These are phyloP conservation scores for Stropharia rugosoannulata DNA, from an alignment of 768 basidiomycete genomes.

Conservation along the genomic window DNA sequence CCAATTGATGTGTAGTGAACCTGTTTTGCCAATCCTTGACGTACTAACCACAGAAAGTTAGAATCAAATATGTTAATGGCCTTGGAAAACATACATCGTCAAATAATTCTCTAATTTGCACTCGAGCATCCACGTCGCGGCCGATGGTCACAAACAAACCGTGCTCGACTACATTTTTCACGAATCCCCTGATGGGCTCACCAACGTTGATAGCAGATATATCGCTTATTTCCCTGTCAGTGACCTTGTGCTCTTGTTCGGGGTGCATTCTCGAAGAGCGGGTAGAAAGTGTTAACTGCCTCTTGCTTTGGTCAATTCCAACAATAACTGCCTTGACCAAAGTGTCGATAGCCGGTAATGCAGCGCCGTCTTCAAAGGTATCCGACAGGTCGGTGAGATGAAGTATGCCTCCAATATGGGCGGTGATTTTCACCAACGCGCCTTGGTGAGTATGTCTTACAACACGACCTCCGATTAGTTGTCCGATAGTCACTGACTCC, in stretches of 20 bases:
- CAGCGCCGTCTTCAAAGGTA: conserved; percentile 60
- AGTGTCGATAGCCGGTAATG: conserved; percentile 60
- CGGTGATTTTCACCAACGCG: conserved; percentile 72
- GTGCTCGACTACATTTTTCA: conserved; percentile 84
- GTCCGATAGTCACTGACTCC: conserved; percentile 68
- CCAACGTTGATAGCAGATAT: conserved; percentile 69
- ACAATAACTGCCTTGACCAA: conserved; percentile 73
- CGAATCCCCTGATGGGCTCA: conserved; percentile 79
- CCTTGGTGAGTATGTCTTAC: conserved; percentile 71
- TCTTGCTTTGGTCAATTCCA: conserved; percentile 61
- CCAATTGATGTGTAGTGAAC: conserved; percentile 79
- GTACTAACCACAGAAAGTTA: conserved; percentile 47
- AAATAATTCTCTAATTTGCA: conserved; percentile 92
- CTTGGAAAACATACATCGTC: conserved; percentile 56
- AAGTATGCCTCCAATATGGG: conserved; percentile 70
- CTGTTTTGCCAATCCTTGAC: conserved; percentile 93
- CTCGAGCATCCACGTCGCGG: conserved; percentile 80
- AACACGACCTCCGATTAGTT: conserved; percentile 80
- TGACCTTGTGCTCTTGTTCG: conserved; percentile 43
- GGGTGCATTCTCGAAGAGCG: conserved; percentile 70
- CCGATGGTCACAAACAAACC: conserved; percentile 90
- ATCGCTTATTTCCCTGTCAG: conserved; percentile 67
- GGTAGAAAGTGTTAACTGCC: conserved; percentile 77
- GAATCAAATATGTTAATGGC: conserved; percentile 15
- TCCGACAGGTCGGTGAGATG: conserved; percentile 84